Evolutionary conservation across 176 grass and related monocot species (phyloP), one percentile per base, ranked within the genome.

Genomic region (Paspalum notatum): DNA sequence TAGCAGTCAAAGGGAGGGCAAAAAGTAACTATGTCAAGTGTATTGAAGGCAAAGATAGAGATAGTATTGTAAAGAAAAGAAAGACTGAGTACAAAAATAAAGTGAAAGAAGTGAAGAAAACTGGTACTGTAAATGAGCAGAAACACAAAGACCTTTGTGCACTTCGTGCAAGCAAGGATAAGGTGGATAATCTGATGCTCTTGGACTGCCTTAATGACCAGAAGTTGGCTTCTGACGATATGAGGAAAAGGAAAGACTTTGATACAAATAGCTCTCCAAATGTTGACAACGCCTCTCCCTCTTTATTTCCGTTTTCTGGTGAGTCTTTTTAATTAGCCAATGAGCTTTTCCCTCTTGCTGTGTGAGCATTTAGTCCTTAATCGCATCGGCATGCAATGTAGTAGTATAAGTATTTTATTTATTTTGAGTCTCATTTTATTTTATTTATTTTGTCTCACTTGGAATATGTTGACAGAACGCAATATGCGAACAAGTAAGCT

Each of bases 181-280:
- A 81, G 77, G 48, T 57, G 24, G 37, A 80, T 86, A 52, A 65
- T 68, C 24, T 64, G 37, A 61, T 85, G 37, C 16, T 27, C 25
- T 87, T 27, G 21, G 46, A 7, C 52, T 68, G 20, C 79, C 66
- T 47, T 75, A 52, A 70, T 69, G 70, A 45, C 37, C 65, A 73
- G 10, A 84, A 60, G 46, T 78, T 68, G 14, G 45, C 20, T 68
- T 71, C 67, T 64, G 66, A 73, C 47, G 70, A 83, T 81, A 53
- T 68, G 8, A 91, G 78, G 80, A 94, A 91, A 85, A 88, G 61
- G 53, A 81, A 94, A 81, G 59, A 69, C 32, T 57, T 70, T 2
- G 47, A 78, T 16, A 16, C 58, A 25, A 80, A 83, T 74, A 81
- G 21, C 70, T 83, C 65, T 81, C 53, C 64, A 70, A 77, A 70